Conservation (phyloP, 768 basidiomycete species). For the Daedalea quercina region DNA sequence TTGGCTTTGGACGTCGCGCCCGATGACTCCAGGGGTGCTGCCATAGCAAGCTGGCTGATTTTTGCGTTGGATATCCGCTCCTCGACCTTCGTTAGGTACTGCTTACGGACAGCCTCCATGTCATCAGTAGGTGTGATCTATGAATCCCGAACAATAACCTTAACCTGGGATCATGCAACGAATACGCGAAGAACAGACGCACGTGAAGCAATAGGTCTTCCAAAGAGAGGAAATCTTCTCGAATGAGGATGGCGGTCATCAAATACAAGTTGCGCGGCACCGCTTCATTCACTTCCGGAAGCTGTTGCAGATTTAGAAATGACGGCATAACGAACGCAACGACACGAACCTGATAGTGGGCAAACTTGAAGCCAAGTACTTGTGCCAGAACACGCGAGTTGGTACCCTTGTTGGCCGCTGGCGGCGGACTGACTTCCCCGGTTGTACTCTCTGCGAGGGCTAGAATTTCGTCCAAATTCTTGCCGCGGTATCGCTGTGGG, state of each 20-base stretch:
- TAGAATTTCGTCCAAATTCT: constrained; percentile 63
- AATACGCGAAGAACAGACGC: constrained; percentile 20
- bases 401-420: constrained; percentile 15
- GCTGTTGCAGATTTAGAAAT: constrained; percentile 28
- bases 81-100: constrained; percentile 58
- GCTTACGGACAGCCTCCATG: constrained; percentile 61
- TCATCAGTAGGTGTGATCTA: constrained; percentile 74
- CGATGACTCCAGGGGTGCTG: constrained; percentile 66
- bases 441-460: constrained; percentile 40
- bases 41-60: constrained; percentile 75
- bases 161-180: constrained; percentile 2
- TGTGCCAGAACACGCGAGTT: constrained; percentile 72
- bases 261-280: constrained; percentile 72
- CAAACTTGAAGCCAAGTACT: constrained; percentile 97
- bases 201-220: constrained; percentile 95
- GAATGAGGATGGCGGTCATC: constrained; percentile 80
- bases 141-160: neutral
- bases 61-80: constrained; percentile 63
- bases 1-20: constrained; percentile 34
- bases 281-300: constrained; percentile 49
- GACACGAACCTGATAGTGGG: constrained; percentile 69
- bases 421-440: constrained; percentile 1
- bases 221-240: constrained; percentile 80
- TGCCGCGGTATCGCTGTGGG: constrained; percentile 43
- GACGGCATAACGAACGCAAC: neutral